phyloP scores from a whole-genome alignment of 2,329 filamentous ascomycete genomes.

The Fusarium irregulare region DNA sequence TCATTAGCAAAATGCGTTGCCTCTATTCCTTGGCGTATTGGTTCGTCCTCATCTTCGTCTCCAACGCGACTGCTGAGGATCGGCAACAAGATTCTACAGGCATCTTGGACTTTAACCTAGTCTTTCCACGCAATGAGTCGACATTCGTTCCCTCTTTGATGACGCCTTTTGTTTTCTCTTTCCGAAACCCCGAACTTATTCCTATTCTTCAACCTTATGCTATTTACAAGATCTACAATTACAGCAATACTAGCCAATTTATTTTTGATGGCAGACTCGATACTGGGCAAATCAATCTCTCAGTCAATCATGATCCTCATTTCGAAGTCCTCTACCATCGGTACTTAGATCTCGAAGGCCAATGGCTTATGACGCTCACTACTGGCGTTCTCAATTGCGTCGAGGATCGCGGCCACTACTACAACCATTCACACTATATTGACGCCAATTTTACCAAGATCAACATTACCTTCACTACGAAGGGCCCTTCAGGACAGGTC shows the following conservation, averaged over 20 bases:
- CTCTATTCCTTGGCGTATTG: slow-evolving; percentile 5
- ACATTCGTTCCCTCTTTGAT: neutral
- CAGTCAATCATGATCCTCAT: neutral
- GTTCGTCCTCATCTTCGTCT: neutral
- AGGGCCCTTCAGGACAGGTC: neutral
- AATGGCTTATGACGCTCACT: neutral
- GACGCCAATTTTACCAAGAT: neutral
- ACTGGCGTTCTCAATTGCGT: neutral
- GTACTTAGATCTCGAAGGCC: neutral
- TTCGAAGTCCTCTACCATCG: neutral
- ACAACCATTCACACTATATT: neutral
- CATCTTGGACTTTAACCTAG: neutral
- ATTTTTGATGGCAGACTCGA: too few species aligned
- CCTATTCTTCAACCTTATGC: neutral
- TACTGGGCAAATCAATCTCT: neutral
- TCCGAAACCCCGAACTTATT: neutral
- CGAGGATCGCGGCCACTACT: neutral
- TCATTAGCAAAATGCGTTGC: neutral
- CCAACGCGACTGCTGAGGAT: neutral
- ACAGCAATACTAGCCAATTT: neutral
- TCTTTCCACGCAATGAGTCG: slow-evolving; percentile 19
- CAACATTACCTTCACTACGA: slow-evolving; percentile 1
- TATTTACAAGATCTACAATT: neutral
- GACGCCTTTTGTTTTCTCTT: slow-evolving; percentile 10
- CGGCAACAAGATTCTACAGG: neutral